Evolutionary conservation across 2,329 filamentous ascomycete genomes (phyloP), one percentile per base, ranked within the genome.

Genomic region (Trichocomaceae sp.): DNA sequence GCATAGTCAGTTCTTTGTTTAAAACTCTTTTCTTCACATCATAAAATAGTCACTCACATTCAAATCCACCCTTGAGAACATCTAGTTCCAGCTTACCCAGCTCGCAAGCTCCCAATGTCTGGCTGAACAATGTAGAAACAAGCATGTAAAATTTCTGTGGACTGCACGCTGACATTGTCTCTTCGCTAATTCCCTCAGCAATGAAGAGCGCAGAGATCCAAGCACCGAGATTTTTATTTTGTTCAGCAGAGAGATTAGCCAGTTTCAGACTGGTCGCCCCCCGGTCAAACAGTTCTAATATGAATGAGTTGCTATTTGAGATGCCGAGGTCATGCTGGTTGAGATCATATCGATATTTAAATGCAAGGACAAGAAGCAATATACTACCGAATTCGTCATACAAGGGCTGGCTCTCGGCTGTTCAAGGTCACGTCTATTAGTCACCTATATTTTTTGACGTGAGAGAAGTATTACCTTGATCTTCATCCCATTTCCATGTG

Each of bases 341-440:
- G 45, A 85, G 64, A 50, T 78, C 74, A 58, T 83, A 83, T 45
- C 83, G 81, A 62, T 82, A 75, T 29, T 80, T 76, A 55, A 82
- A 78, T 0, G 79, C 77, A 41, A 83, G 69, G 4, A 83, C 72
- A 39, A 85, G 71, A 1, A 85, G 72, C 12, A 86, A 69, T 20
- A 85, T 77, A 13, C 81, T 79, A 2, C 81, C 81, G 57, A 85
- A 86, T 59, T 86, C 83, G 60, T 86, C 83, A 59, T 85, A 86
- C 2, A 84, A 76, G 0, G 82, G 82, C 61, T 84, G 83, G 52
- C 81, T 82, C 61, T 86, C 83, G 46, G 77, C 75, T 77, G 37
- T 49, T 26, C 17, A 20, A 22, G 6, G 17, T 26, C 13, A n/a
- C 17, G 7, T 19, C 12, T 3, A 37, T 3, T 33, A 37, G 33